Evolutionary conservation across 2,329 filamentous ascomycete species (phyloP).

Genomic region (Trichoderma semiorbis): DNA sequence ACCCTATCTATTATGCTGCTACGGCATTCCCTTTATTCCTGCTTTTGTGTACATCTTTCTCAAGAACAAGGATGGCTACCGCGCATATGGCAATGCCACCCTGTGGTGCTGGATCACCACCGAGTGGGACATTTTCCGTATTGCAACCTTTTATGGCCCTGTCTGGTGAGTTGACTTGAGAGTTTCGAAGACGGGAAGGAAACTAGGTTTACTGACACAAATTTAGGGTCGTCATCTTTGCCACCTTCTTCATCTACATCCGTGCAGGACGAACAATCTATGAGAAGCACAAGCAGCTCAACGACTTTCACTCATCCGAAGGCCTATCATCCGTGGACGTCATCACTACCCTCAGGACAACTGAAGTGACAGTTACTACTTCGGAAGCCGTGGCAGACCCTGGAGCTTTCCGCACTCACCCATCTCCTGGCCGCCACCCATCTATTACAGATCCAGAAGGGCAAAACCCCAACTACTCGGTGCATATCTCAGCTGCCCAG

Average conservation of each 20-base stretch:
- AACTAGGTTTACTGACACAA: not conserved
- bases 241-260: slow-evolving; percentile 64
- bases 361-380: slow-evolving; percentile 61
- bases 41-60: slow-evolving; percentile 67
- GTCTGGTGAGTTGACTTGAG: slow-evolving; percentile 54
- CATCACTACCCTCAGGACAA: slow-evolving; percentile 52
- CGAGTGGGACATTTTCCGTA: slow-evolving; percentile 67
- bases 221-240: slow-evolving; percentile 55
- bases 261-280: slow-evolving; percentile 66
- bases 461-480: slow-evolving; percentile 42
- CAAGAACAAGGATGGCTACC: slow-evolving; percentile 45
- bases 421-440: slow-evolving; percentile 18
- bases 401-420: slow-evolving; percentile 25
- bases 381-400: slow-evolving; percentile 34
- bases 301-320: slow-evolving; percentile 49
- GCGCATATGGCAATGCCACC: slow-evolving; percentile 70
- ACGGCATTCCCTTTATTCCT: slow-evolving; percentile 68
- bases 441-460: slow-evolving; percentile 13
- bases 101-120: slow-evolving; percentile 77
- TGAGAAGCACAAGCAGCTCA: slow-evolving; percentile 60
- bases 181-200: not conserved
- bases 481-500: slow-evolving; percentile 45
- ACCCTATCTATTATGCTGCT: slow-evolving; percentile 66
- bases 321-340: slow-evolving; percentile 43
- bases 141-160: slow-evolving; percentile 71